Base-by-base conservation (phyloP, 441 rosid genomes). In the Erodium trifolium region DNA sequence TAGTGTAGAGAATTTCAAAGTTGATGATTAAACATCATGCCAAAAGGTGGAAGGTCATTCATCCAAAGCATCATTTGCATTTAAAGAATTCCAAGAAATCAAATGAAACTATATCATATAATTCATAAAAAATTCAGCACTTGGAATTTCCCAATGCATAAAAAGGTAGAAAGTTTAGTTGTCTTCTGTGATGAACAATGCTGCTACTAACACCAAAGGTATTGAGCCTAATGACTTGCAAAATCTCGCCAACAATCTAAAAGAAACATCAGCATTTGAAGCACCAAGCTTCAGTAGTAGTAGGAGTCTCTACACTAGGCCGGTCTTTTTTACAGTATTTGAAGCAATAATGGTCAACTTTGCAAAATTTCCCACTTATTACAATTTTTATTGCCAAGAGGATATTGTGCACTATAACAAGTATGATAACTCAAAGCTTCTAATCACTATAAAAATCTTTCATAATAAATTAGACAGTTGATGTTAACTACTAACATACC, bases 401-500 rank as follows among this genome's bases (percentile, higher is more conserved):
- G 63, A 57, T 57, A 53, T 17, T 16, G 9, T 57, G 10, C 63
- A 57, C 7, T 8, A 57, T 23, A 23, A 23, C 11, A 18, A 57
- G 27, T 57, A 57, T 17, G 23, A 16, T 57, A 57, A 57, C 2
- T 57, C 19, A 14, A 9, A 17, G 23, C 63, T 57, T 57, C 63
- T 16, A 17, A 18, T 57, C 27, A 57, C 1, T 11, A 4, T 23
- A 23, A 62, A 13, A 60, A 3, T 17, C 19, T 3, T 49, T 0
- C 4, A 34, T 34, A 34, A 5, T 10, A 23, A 23, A 62, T 8
- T 37, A 39, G 29, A 66, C 4, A 66, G 14, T 5, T 1, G 53
- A 39, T 37, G 51, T 29, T 12, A 65, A 37, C 9, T 23, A 18
- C 2, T n/a, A 7, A 13, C 62, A 13, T 65, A 76, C 80, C 80